Base-by-base conservation (phyloP, 2,329 filamentous ascomycete genomes). In the Ceratocystis variospora region DNA sequence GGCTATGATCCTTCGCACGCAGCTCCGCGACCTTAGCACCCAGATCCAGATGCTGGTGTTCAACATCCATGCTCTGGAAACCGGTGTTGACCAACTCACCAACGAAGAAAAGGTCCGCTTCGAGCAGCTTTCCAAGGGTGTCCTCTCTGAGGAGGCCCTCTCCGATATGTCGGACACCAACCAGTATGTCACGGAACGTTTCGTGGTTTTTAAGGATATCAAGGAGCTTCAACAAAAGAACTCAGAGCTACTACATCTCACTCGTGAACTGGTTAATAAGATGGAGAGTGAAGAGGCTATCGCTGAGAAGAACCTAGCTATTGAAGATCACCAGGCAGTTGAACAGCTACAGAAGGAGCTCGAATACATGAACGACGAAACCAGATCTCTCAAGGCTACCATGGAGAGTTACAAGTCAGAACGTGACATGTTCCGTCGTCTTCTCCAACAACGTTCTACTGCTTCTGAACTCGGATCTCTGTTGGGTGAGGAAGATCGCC, bases 371-470 rank as follows among this genome's bases (percentile, higher is more conserved):
- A 86, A 90, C 67, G 93, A 96, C 70, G 91, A 96, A 73, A 84
- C 96, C 64, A 84, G 87, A 70, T 88, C 88, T 12, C 87, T 96
- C 70, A 85, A 88, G 55, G 85, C 88, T 37, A 89, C 92, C 67
- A 89, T 91, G 69, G 90, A 96, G 78, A 96, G 90, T 74, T 96
- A 96, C 74, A 90, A 94, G 73, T 90, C 91, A 71, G 94, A 99
- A 77, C 87, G 94, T 69, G 93, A 99, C 73, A 96, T 96, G 84
- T 97, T 96, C 86, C 87, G 93, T 25, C 90, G 92, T 64, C 92
- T 97, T 79, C 83, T 96, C 37, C 89, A 93, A 70, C 89, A 94
- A 69, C 75, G 86, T 77, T 74, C 80, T 72, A 72, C 82, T 73
- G 73, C 83, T 73, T 80, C 78, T 12, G 87, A 91, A 68, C 79